Evolutionary conservation across 768 basidiomycete genomes (phyloP).

Genomic region (Auriscalpium orientale): DNA sequence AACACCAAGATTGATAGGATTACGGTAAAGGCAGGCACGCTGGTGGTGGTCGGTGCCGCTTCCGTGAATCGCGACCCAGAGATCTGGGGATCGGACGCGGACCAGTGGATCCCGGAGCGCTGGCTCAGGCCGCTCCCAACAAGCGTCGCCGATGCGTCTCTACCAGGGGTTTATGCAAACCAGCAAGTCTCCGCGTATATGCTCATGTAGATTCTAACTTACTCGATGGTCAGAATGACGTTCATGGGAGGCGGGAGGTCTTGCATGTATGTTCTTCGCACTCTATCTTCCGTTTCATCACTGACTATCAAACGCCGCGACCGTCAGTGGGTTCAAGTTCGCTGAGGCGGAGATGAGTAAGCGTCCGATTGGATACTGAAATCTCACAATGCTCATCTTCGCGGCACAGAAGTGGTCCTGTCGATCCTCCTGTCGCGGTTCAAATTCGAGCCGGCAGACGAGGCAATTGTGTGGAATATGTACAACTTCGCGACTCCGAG

Average conservation of each 20-base stretch:
- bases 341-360: slow-evolving; percentile 16
- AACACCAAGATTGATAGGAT: slow-evolving; percentile 1
- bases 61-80: slow-evolving; percentile 10
- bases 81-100: slow-evolving; percentile 14
- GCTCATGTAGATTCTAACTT: no score
- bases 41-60: slow-evolving; percentile 7
- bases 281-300: not conserved
- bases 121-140: slow-evolving; percentile 15
- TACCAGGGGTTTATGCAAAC: slow-evolving; percentile 12
- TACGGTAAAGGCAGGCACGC: slow-evolving; percentile 4
- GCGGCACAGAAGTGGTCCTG: slow-evolving; percentile 22
- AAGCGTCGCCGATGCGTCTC: slow-evolving; percentile 13
- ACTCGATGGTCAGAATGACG: slow-evolving; percentile 19
- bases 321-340: slow-evolving; percentile 11
- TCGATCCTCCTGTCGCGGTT: slow-evolving; percentile 19
- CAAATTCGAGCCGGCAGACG: slow-evolving; percentile 19
- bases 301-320: not conserved
- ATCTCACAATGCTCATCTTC: not conserved
- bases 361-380: not conserved
- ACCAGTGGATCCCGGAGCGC: slow-evolving; percentile 16
- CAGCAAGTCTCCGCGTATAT: slow-evolving; percentile 1
- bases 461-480: slow-evolving; percentile 23
- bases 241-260: slow-evolving; percentile 23
- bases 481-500: slow-evolving; percentile 23
- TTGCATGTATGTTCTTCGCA: slow-evolving; percentile 20